phyloP scores from a whole-genome alignment of 108 stramenopile genomes.

The Pelagomonas calceolata region DNA sequence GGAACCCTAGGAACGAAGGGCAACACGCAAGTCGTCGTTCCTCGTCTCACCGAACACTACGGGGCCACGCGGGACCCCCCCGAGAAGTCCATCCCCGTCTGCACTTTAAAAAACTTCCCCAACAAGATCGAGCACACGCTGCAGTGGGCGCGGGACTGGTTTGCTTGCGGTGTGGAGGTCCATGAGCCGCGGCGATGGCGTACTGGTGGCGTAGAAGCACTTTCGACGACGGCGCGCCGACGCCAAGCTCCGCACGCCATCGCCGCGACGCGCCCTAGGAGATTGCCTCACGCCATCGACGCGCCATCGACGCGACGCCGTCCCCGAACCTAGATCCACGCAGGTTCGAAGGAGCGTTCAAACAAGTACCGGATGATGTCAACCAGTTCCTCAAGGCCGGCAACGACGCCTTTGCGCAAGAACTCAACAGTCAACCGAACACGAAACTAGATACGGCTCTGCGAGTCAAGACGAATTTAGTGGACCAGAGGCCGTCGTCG shows the following conservation, averaged over 20 bases:
- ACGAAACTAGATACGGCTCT: slow-evolving; percentile 76
- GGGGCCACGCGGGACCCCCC: slow-evolving; percentile 94
- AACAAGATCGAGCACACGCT: slow-evolving; percentile 95
- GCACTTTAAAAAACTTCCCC: slow-evolving; percentile 98
- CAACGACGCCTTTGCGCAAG: slow-evolving; percentile 53
- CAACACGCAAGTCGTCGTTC: slow-evolving; percentile 91
- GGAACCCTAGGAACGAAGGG: slow-evolving; percentile 98
- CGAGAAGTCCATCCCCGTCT: slow-evolving; percentile 93
- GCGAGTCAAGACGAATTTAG: slow-evolving; percentile 61
- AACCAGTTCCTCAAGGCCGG: slow-evolving; percentile 62
- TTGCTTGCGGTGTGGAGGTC: too few relatives aligned
- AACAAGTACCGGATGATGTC: slow-evolving; percentile 86
- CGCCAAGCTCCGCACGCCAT: too few relatives aligned
- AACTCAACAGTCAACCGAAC: slow-evolving; percentile 74
- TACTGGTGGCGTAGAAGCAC: too few relatives aligned
- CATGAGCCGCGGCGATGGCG: too few relatives aligned
- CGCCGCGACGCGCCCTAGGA: too few relatives aligned
- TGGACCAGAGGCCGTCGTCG: slow-evolving; percentile 66
- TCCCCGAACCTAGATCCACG: too few relatives aligned
- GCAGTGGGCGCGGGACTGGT: slow-evolving; percentile 97
- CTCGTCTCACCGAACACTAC: slow-evolving; percentile 91
- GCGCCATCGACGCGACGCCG: too few relatives aligned
- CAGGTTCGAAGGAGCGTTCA: slow-evolving; percentile 96
- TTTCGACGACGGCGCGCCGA: too few relatives aligned
- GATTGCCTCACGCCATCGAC: too few relatives aligned